Conservation (phyloP, 1,284 basidiomycete genomes). For the Microbotryomycetes sp. region DNA sequence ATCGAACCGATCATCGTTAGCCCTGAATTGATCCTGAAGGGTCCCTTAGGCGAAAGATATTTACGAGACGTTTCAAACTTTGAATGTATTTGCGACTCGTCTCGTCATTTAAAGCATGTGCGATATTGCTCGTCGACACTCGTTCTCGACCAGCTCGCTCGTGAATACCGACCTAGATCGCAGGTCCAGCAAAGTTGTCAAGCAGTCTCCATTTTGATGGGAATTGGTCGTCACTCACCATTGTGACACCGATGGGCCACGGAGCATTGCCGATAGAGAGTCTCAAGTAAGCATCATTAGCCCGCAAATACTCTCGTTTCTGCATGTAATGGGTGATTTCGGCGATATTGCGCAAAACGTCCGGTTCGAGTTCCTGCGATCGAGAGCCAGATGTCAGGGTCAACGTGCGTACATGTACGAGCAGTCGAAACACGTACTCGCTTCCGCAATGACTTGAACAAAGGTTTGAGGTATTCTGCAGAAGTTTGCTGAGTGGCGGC, state of each 20-base stretch:
- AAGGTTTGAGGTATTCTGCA: conserved; percentile 90
- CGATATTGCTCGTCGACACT: conserved; percentile 92
- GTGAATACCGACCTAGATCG: conserved; percentile 63
- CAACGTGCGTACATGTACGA: neutral
- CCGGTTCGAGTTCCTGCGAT: conserved; percentile 64
- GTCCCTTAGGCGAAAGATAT: conserved; percentile 28
- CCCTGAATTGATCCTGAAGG: neutral
- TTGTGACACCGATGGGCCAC: conserved; percentile 99
- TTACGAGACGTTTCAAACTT: conserved; percentile 75
- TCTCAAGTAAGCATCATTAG: conserved; percentile 94
- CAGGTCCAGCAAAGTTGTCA: no score
- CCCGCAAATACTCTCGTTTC: conserved; percentile 82
- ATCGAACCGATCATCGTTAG: no score
- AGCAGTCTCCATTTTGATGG: no score
- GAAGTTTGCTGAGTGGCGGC: conserved; percentile 93
- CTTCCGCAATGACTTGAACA: conserved; percentile 85
- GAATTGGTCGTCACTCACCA: conserved; percentile 90
- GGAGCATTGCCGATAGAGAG: conserved; percentile 97
- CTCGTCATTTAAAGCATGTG: conserved; percentile 97
- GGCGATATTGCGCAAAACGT: conserved; percentile 79
- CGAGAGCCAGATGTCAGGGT: no score
- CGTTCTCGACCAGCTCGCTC: conserved; percentile 95
- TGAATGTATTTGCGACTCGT: conserved; percentile 98
- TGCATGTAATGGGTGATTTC: conserved; percentile 98
- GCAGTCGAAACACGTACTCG: conserved; percentile 40